Base-by-base conservation (phyloP, 371 early-diverging fungal genomes). In the Nematocida sp. region DNA sequence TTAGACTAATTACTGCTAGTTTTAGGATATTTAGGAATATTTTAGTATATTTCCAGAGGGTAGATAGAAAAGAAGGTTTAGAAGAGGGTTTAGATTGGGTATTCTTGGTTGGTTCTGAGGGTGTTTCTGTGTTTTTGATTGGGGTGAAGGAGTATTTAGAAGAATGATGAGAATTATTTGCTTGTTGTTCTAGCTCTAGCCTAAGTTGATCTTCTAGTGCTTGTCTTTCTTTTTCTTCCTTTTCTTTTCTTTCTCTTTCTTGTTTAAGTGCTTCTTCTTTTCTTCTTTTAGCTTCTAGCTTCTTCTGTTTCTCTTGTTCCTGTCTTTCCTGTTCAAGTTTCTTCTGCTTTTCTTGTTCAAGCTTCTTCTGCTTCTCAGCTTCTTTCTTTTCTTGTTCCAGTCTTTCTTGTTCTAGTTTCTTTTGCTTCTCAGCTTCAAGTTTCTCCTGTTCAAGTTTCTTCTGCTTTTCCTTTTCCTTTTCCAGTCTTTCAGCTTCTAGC, bases 291-390 rank as follows among this genome's bases (percentile, higher is more conserved):
- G 49, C 63, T 49, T 47, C 40, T 27, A 48, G n/a, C 19, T 51
- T 25, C 19, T n/a, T 32, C 2, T 1, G 19, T 43, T 0, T 2
- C 32, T 63, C 46, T 2, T 21, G 45, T 38, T 29, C 1, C 23
- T 27, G 46, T 48, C 49, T 37, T 38, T 27, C 40, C 49, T 55
- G 25, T 38, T 13, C 29, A 21, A 41, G 53, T 74, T 46, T 60
- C 35, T 53, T 74, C 25, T 38, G 23, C 21, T 21, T 32, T 52
- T 78, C 47, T 17, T 29, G 21, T 34, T 77, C 43, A 1, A 32
- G 37, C 48, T 45, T 43, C 4, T 27, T 34, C 13, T 34, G 21
- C 19, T 74, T 35, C 19, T 58, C 74, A 2, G 9, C 51, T 13
- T 27, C 25, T 40, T 32, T 7, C 27, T 21, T 60, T n/a, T 49